These are phyloP conservation scores for Cercospora nicotianae DNA, from an alignment of 2,329 filamentous ascomycete species.

Conservation along the genomic window DNA sequence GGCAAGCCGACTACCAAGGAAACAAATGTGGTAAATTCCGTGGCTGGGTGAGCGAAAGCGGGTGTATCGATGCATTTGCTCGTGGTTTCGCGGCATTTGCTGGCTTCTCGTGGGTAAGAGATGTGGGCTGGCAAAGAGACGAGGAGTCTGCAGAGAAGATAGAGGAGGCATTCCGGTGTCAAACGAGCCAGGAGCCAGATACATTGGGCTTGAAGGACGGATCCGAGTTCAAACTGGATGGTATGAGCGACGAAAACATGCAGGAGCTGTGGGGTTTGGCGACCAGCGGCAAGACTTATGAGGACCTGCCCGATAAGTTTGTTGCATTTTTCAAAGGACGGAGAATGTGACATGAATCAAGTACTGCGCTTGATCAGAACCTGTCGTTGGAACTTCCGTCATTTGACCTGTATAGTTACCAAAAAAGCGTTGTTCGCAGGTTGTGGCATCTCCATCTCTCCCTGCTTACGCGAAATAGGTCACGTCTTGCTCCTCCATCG, in stretches of 20 bases:
- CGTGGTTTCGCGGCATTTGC: background rate
- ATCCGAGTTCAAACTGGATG: background rate
- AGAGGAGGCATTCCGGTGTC: background rate
- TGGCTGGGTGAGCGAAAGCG: background rate
- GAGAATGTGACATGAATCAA: background rate
- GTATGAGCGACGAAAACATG: background rate
- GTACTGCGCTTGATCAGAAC: background rate
- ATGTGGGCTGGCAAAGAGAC: background rate
- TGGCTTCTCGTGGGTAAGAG: background rate
- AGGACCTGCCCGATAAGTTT: background rate
- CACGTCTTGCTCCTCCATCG: background rate
- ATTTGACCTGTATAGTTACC: background rate
- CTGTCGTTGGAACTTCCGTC: background rate
- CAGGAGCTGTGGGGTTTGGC: background rate
- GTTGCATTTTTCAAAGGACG: background rate
- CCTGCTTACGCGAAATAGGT: background rate
- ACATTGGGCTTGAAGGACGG: background rate
- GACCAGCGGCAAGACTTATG: background rate
- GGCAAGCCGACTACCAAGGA: background rate
- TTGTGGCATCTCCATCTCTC: background rate
- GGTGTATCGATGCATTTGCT: background rate
- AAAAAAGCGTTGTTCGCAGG: background rate
- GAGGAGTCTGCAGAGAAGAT: background rate
- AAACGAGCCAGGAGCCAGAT: background rate
- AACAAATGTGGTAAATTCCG: background rate